Base-by-base conservation (phyloP, 306 rosid species). In the Mimosa pudica region DNA sequence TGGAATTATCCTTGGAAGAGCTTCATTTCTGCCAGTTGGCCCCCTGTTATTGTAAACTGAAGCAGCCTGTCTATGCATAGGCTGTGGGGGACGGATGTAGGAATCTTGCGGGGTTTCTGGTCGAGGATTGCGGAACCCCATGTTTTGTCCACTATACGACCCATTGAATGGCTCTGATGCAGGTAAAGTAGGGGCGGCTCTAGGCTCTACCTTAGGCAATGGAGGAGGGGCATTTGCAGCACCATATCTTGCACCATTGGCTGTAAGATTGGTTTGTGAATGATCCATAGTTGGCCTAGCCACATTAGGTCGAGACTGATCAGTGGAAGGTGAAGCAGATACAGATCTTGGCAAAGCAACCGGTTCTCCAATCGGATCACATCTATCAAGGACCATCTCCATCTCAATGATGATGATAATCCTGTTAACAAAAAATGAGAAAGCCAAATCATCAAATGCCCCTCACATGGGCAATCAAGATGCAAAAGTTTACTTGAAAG, bases 1-100 rank as follows among this genome's bases (percentile, higher is more conserved):
- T 46, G 93, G 94, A 85, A 90, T 82, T 82, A 90, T 79, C 91
- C 97, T 86, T 4, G 90, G 86, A 78, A 94, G 80, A 80, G 96
- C 91, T 71, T 92, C 98, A 79, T 89, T 91, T 88, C 85, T 90
- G 57, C 91, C 93, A 2, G 80, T 66, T 33, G 94, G 93, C 46
- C 92, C 98, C 85, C 92, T 89, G 46, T 92, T 95, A 62, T 46
- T 54, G 80, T 91, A 88, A 85, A 83, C 64, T 33, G 97, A 84
- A 88, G 97, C 80, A 71, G 92, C 87, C 80, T 87, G 97, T 61
- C 91, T 88, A 80, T 88, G 74, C 72, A 81, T 65, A 24, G 90
- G 80, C 82, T 90, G 97, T 66, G 88, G 90, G 16, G 87, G 74
- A 70, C 70, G 88, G 33, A 70, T 68, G 66, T 83, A 82, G 55